phyloP scores from a whole-genome alignment of 225 moss, liverwort and hornwort species.

The Bryum argenteum region DNA sequence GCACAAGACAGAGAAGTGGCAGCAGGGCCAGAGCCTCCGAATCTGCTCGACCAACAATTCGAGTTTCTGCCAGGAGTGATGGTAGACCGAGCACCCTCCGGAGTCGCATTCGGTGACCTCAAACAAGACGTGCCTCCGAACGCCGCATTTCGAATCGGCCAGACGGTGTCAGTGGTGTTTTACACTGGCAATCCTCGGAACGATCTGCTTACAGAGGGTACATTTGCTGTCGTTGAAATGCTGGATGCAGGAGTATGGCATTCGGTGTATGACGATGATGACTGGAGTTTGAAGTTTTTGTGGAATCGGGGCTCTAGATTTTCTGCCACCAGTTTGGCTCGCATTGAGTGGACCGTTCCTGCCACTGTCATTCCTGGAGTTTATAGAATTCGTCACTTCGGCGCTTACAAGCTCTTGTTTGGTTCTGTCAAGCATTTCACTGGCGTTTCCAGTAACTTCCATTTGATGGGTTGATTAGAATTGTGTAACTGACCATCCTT shows the following conservation, averaged over 20 bases:
- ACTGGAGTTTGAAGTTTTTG: slow-evolving; percentile 74
- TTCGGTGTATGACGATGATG: slow-evolving; percentile 72
- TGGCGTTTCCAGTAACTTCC: slow-evolving; percentile 66
- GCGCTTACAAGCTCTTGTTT: slow-evolving; percentile 69
- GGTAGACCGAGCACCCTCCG: slow-evolving; percentile 57
- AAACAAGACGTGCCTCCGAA: slow-evolving; percentile 63
- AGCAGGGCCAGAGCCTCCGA: slow-evolving; percentile 61
- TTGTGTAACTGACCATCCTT: too few species aligned
- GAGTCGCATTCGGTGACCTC: slow-evolving; percentile 64
- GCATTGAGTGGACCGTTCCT: slow-evolving; percentile 69
- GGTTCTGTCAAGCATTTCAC: slow-evolving; percentile 70
- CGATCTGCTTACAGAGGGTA: slow-evolving; percentile 72
- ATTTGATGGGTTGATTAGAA: slow-evolving; percentile 22
- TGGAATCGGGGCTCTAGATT: slow-evolving; percentile 56
- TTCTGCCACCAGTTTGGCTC: slow-evolving; percentile 57
- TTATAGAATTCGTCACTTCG: slow-evolving; percentile 79
- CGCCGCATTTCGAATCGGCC: slow-evolving; percentile 52
- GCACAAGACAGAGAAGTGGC: slow-evolving; percentile 54
- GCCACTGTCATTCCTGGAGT: slow-evolving; percentile 44
- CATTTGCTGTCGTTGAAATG: slow-evolving; percentile 64
- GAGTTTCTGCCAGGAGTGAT: slow-evolving; percentile 71
- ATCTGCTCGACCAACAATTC: slow-evolving; percentile 63
- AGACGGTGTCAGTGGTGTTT: slow-evolving; percentile 68
- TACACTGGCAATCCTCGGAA: slow-evolving; percentile 77
- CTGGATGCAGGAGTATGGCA: slow-evolving; percentile 58